phyloP scores from a whole-genome alignment of 1,139 yeast genomes.

The Lodderomyces metapsilosis region DNA sequence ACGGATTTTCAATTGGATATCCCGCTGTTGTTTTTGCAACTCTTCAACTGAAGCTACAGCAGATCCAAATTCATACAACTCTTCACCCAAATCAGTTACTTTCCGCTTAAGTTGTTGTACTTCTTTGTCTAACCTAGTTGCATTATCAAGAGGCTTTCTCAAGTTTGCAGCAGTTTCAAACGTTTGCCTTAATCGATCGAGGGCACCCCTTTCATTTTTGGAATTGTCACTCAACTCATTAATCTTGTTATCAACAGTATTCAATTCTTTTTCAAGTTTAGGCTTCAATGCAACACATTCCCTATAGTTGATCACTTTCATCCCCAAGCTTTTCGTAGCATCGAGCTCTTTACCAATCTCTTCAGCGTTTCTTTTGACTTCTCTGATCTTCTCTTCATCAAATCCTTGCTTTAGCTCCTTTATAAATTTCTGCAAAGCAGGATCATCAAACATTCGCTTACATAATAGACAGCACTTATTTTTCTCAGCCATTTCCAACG shows the following conservation, averaged over 20 bases:
- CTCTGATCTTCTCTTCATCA: conserved; percentile 34
- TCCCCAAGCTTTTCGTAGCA: conserved; percentile 24
- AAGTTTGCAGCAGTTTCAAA: conserved; percentile 13
- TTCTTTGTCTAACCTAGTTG: conserved; percentile 38
- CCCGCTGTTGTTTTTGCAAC: conserved; percentile 49
- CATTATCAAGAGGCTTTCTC: conserved; percentile 34
- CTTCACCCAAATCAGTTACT: conserved; percentile 34
- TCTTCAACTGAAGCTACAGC: conserved; percentile 42
- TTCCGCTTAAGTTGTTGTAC: conserved; percentile 29
- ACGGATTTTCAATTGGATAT: conserved; percentile 43
- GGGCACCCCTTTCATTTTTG: conserved; percentile 9
- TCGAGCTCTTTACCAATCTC: conserved; percentile 31
- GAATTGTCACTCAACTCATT: conserved; percentile 19
- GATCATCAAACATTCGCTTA: conserved; percentile 54
- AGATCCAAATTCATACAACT: conserved; percentile 35
- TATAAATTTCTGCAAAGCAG: conserved; percentile 31
- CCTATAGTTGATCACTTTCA: conserved; percentile 28
- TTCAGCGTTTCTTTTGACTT: conserved; percentile 34
- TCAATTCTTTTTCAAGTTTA: conserved; percentile 11
- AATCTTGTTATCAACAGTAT: conserved; percentile 11
- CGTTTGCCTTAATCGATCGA: conserved; percentile 7
- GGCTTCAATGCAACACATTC: conserved; percentile 16
- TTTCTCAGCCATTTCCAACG: conserved; percentile 57
- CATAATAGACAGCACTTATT: conserved; percentile 65
- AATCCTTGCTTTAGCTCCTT: conserved; percentile 37